These are phyloP conservation scores for Fusarium liriodendri DNA, from an alignment of 2,329 filamentous ascomycete species.

Conservation along the genomic window DNA sequence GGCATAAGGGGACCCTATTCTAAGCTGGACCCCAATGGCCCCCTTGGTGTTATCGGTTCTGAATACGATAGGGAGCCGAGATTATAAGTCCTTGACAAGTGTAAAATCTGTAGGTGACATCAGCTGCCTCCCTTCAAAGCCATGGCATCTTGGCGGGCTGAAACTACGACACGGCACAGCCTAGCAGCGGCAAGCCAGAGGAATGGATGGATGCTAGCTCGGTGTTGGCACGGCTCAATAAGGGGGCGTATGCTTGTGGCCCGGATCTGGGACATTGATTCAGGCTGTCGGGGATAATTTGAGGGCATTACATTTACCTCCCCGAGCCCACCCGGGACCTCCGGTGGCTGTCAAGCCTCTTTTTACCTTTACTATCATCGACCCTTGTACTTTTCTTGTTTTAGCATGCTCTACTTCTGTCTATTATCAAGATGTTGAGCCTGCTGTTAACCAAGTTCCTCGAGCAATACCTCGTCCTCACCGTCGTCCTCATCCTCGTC, in stretches of 20 bases:
- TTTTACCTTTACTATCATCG: background rate
- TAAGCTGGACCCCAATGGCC: conserved; percentile 16
- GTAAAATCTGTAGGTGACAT: conserved; percentile 6
- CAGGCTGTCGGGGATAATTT: conserved; percentile 41
- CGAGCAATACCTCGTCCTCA: conserved; percentile 29
- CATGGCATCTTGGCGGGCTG: conserved; percentile 17
- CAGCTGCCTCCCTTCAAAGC: conserved; percentile 6
- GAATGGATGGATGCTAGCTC: background rate
- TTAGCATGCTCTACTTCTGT: background rate
- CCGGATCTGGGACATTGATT: conserved; percentile 43
- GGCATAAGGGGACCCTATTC: conserved; percentile 30
- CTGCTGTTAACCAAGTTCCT: conserved; percentile 25
- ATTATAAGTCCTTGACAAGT: background rate
- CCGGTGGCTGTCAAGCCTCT: conserved; percentile 21
- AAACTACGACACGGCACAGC: conserved; percentile 12
- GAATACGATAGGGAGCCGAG: conserved; percentile 12
- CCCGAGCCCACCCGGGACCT: conserved; percentile 17
- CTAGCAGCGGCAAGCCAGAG: conserved; percentile 5
- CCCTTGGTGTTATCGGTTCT: conserved; percentile 10
- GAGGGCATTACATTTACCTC: conserved; percentile 37
- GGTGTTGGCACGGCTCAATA: background rate
- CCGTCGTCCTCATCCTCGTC: conserved; percentile 32
- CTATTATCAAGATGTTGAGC: conserved; percentile 29
- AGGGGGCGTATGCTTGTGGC: conserved; percentile 24
- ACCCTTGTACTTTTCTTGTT: conserved; percentile 7